Evolutionary conservation across 441 rosid genomes (phyloP), one percentile per base, ranked within the genome.

Genomic region (Daphne laureola): DNA sequence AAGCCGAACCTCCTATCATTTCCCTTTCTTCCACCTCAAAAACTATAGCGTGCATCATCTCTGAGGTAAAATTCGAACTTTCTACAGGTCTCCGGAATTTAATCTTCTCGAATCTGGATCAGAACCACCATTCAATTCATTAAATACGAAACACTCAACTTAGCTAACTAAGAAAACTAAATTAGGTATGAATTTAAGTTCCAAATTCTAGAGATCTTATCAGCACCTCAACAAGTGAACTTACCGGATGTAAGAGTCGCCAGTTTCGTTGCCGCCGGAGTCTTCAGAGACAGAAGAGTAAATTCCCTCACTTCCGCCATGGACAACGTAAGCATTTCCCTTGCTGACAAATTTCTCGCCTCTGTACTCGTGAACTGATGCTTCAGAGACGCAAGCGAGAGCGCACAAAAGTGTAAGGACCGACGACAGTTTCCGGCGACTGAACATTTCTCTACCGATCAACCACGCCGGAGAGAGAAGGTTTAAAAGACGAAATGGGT

Each of bases 221-320:
- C 8, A 47, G 31, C 40, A 14, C 12, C 62, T 3, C 3, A 45
- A 18, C 43, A 26, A 27, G 27, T 3, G 17, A 38, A 54, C 46
- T 70, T 77, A 92, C 98, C 95, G 87, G 62, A 92, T 80, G 58
- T 62, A 84, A 46, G 98, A 76, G 45, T 75, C 77, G 13, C 92
- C 86, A 8, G 46, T 46, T 50, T 67, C 68, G 57, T 55, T 58
- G 17, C 74, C 74, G 5, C 67, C 65, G 43, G 58, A 54, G 59
- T 49, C 56, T 16, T 52, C 66, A 26, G 74, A 64, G 44, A 74
- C 26, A 49, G 86, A 82, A 17, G 96, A 84, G 82, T 86, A 92
- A 67, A 92, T 81, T 65, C 96, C 94, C 69, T 87, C 98, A 54
- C 87, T 92, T 48, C 98, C 97, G 6, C 92, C 98, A 66, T 92